phyloP scores from a whole-genome alignment of 2,329 filamentous ascomycete genomes.

The Aureobasidium sp. region DNA sequence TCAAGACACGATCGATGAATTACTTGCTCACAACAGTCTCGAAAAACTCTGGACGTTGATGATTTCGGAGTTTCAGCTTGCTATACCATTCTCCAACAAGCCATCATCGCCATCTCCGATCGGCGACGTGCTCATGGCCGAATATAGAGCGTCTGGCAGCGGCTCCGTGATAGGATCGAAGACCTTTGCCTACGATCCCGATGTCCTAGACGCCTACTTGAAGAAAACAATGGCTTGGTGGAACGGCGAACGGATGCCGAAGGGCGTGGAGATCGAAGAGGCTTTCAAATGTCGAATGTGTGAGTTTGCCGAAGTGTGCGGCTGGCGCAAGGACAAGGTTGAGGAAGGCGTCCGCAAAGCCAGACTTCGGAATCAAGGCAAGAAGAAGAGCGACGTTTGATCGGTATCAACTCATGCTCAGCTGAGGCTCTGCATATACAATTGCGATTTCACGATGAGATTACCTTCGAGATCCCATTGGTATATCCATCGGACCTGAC shows the following conservation, averaged over 20 bases:
- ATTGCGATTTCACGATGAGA: not conserved
- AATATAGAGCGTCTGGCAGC: conserved; percentile 42
- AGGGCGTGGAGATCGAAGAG: conserved; percentile 73
- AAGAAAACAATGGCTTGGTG: conserved; percentile 74
- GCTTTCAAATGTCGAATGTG: conserved; percentile 82
- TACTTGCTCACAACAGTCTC: conserved; percentile 53
- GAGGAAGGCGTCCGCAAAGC: conserved; percentile 41
- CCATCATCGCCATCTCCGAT: conserved; percentile 44
- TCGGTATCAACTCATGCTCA: not conserved
- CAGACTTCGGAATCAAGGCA: conserved; percentile 14
- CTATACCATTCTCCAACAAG: conserved; percentile 34
- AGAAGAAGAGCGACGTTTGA: conserved; percentile 16
- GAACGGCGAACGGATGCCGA: conserved; percentile 63
- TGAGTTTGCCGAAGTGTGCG: conserved; percentile 71
- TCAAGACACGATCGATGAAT: conserved; percentile 40
- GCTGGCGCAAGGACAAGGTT: conserved; percentile 67
- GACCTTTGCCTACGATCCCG: conserved; percentile 58
- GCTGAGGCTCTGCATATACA: not conserved
- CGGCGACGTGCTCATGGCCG: conserved; percentile 49
- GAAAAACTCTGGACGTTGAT: conserved; percentile 54
- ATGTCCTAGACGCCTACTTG: conserved; percentile 58
- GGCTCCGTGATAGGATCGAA: conserved; percentile 50
- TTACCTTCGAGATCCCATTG: not conserved
- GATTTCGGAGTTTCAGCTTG: conserved; percentile 48
- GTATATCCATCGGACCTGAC: not conserved